A percentile compares a stretch with the other conserved stretches of the same genome.
Evolutionary conservation across 1,284 basidiomycete species (phyloP).

Genomic region (Ustilago sp.): DNA sequence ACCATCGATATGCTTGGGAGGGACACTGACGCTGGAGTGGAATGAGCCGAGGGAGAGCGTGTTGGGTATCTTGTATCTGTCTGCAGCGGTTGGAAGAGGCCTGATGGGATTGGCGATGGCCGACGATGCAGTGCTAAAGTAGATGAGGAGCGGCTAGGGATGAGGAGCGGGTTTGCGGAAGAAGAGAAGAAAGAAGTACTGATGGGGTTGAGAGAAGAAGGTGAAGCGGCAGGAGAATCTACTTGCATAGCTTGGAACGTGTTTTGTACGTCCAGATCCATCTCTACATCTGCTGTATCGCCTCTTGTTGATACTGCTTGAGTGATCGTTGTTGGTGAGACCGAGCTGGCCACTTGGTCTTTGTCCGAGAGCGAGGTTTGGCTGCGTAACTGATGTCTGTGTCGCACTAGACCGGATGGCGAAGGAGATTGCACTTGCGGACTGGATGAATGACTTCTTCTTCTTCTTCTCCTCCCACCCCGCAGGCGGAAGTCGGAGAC

Average conservation of each 20-base stretch:
- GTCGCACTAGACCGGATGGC: conserved; percentile 11
- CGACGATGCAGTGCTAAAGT: neutral
- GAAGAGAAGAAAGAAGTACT: conserved; percentile 2
- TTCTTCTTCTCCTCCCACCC: conserved; percentile 11
- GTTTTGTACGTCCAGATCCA: conserved; percentile 39
- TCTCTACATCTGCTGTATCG: conserved; percentile 20
- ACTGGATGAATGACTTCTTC: conserved; percentile 14
- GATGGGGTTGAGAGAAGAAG: conserved; percentile 4
- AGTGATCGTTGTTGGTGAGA: conserved; percentile 2
- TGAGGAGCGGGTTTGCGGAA: neutral
- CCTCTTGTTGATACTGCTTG: neutral
- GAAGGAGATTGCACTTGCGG: conserved; percentile 16
- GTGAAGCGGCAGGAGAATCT: conserved; percentile 31
- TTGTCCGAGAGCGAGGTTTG: conserved; percentile 8
- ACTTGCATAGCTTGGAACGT: conserved; percentile 47
- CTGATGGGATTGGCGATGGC: conserved; percentile 8
- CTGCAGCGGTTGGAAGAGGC: conserved; percentile 10
- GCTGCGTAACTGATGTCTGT: conserved; percentile 25
- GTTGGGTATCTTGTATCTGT: conserved; percentile 29
- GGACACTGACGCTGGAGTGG: conserved; percentile 1
- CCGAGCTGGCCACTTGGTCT: neutral
- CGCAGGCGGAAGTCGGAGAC: conserved; percentile 24
- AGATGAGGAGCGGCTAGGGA: neutral
- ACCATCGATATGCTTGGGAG: conserved; percentile 1
- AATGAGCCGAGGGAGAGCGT: conserved; percentile 11